These are phyloP conservation scores for Phoenix dactylifera DNA, from an alignment of 176 grass and related monocot species.

Conservation along the genomic window DNA sequence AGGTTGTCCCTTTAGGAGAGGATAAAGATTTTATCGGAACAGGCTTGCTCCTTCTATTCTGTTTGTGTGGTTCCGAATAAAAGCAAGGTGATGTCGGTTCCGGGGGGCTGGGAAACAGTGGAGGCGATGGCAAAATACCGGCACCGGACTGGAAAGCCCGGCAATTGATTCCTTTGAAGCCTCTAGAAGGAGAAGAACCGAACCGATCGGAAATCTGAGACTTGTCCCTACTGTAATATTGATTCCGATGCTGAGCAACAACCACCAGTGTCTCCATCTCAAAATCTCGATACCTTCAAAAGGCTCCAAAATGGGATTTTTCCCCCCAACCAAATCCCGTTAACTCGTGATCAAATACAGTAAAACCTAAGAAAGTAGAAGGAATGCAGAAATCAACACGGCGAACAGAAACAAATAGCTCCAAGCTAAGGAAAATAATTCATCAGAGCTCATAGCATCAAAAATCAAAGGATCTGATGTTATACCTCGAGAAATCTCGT, in stretches of 20 bases:
- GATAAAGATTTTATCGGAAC: constrained; percentile 45
- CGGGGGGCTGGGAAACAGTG: not conserved
- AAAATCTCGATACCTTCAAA: not conserved
- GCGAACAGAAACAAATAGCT: too few relatives aligned
- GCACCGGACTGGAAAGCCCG: constrained; percentile 47
- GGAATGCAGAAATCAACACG: not conserved
- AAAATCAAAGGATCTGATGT: not conserved
- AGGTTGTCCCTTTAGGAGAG: constrained; percentile 24
- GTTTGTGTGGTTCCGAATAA: constrained; percentile 19
- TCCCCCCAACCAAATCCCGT: not conserved
- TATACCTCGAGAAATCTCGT: not conserved
- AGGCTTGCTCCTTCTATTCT: constrained; percentile 47
- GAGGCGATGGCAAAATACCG: constrained; percentile 28
- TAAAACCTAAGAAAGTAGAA: constrained; percentile 21
- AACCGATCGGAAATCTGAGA: constrained; percentile 24
- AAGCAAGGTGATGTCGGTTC: constrained; percentile 38
- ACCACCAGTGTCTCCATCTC: constrained; percentile 55
- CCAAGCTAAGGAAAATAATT: too few relatives aligned
- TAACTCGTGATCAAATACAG: constrained; percentile 1
- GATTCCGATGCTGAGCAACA: constrained; percentile 58
- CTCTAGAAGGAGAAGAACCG: constrained; percentile 21
- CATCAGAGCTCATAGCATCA: too few relatives aligned
- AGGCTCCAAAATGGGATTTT: not conserved
- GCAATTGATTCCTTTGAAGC: constrained; percentile 54
- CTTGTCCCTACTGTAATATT: constrained; percentile 40